Evolutionary conservation across 2,329 filamentous ascomycete species (phyloP).

Genomic region (Verticillium tricorpus): DNA sequence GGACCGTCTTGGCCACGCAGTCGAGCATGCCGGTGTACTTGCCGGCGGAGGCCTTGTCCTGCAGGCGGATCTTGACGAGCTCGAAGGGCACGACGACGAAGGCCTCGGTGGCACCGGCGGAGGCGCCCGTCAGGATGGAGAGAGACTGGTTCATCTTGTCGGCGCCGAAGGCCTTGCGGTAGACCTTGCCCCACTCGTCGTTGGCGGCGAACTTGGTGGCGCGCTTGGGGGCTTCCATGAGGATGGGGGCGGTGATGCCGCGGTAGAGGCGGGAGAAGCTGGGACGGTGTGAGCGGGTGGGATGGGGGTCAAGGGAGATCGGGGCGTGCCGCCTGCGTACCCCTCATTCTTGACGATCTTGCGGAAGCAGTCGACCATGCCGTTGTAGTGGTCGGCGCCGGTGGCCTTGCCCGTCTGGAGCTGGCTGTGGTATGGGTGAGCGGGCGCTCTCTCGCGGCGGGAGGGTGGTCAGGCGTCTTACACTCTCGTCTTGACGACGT

Average conservation of each 20-base stretch:
- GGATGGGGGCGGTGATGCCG: conserved; percentile 89
- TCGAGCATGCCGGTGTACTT: conserved; percentile 83
- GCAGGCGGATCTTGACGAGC: conserved; percentile 95
- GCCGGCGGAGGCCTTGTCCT: conserved; percentile 88
- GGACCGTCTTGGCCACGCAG: conserved; percentile 75
- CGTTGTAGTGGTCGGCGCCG: conserved; percentile 83
- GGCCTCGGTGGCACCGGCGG: conserved; percentile 90
- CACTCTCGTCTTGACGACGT: conserved; percentile 98
- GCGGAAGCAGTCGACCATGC: conserved; percentile 96
- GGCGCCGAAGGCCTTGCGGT: conserved; percentile 79
- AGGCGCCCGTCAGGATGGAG: conserved; percentile 88
- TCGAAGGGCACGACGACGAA: conserved; percentile 98
- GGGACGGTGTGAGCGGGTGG: conserved; percentile 8
- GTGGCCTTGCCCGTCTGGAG: conserved; percentile 71
- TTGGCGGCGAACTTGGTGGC: conserved; percentile 99
- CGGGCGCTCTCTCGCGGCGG: conserved; percentile 16
- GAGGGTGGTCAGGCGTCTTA: conserved; percentile 43
- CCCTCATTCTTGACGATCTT: conserved; percentile 97
- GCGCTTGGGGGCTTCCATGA: conserved; percentile 93
- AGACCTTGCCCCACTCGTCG: conserved; percentile 95
- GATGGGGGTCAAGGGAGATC: not conserved
- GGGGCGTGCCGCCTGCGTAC: conserved; percentile 41
- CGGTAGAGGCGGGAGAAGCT: conserved; percentile 90
- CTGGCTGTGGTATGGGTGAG: conserved; percentile 54
- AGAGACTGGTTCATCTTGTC: conserved; percentile 87